phyloP scores from a whole-genome alignment of 139 green algal genomes.

The Chlorella sp. region DNA sequence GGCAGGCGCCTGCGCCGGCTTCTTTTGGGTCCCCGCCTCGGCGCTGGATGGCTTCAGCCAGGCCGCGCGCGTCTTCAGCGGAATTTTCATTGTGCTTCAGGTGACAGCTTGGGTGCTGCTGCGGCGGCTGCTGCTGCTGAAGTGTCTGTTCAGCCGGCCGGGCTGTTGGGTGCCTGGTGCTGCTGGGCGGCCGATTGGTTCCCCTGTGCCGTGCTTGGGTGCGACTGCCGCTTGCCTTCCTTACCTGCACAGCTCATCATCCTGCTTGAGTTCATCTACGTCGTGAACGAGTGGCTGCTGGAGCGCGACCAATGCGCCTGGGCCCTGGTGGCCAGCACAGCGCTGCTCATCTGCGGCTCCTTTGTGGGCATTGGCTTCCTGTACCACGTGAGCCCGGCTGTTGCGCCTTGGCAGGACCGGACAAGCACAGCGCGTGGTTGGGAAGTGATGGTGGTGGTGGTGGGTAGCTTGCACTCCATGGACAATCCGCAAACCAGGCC shows the following conservation, averaged over 20 bases:
- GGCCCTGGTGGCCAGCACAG: slow-evolving; percentile 55
- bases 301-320: slow-evolving; percentile 44
- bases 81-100: slow-evolving; percentile 86
- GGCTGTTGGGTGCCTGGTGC: no score
- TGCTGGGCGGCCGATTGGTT: not conserved
- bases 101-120: not conserved
- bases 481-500: no score
- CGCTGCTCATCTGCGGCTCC: slow-evolving; percentile 49
- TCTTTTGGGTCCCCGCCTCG: slow-evolving; percentile 71
- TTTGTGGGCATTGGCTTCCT: slow-evolving; percentile 69
- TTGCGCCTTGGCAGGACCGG: no score
- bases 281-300: slow-evolving; percentile 68
- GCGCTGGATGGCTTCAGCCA: slow-evolving; percentile 68
- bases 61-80: slow-evolving; percentile 62
- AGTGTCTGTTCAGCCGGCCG: no score
- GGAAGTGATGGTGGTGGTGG: no score
- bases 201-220: no score
- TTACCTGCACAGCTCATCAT: slow-evolving; percentile 81
- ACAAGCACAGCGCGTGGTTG: not conserved
- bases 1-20: slow-evolving; percentile 58
- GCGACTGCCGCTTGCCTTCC: no score
- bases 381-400: slow-evolving; percentile 51
- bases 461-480: no score
- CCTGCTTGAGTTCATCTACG: slow-evolving; percentile 81
- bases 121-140: no score